Conservation (phyloP, 139 green algal species). For the Limnomonas spitsbergensis region DNA sequence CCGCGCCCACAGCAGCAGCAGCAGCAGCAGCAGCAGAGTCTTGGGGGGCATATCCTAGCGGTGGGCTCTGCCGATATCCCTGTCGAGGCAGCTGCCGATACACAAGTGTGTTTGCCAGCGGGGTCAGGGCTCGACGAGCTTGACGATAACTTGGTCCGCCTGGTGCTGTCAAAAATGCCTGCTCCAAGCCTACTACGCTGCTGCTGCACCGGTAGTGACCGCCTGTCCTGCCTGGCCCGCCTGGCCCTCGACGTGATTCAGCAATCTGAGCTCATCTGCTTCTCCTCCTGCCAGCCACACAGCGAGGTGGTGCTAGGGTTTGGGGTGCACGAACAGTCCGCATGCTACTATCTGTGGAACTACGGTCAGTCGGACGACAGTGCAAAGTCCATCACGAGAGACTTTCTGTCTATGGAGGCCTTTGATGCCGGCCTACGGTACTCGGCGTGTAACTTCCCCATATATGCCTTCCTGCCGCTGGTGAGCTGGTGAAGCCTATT, state of each 20-base stretch:
- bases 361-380: neutral
- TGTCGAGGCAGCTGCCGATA: too few relatives aligned
- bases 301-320: neutral
- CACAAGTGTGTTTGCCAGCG: too few relatives aligned
- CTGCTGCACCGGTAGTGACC: neutral
- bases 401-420: slow-evolving; percentile 21
- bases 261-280: slow-evolving; percentile 11
- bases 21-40: too few relatives aligned
- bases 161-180: neutral
- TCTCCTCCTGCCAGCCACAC: slow-evolving; percentile 8
- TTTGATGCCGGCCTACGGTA: slow-evolving; percentile 12
- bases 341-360: neutral
- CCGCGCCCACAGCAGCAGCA: too few relatives aligned
- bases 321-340: neutral
- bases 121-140: neutral
- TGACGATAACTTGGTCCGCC: neutral
- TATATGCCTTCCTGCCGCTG: slow-evolving; percentile 36
- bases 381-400: neutral
- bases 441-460: slow-evolving; percentile 31
- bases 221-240: neutral
- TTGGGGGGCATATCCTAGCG: too few relatives aligned
- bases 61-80: too few relatives aligned
- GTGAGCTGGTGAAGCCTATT: slow-evolving; percentile 6
- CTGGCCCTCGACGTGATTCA: slow-evolving; percentile 4
- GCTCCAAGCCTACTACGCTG: neutral